Evolutionary conservation across 805 yeast genomes (phyloP).

Genomic region (Yueomyces sp.): DNA sequence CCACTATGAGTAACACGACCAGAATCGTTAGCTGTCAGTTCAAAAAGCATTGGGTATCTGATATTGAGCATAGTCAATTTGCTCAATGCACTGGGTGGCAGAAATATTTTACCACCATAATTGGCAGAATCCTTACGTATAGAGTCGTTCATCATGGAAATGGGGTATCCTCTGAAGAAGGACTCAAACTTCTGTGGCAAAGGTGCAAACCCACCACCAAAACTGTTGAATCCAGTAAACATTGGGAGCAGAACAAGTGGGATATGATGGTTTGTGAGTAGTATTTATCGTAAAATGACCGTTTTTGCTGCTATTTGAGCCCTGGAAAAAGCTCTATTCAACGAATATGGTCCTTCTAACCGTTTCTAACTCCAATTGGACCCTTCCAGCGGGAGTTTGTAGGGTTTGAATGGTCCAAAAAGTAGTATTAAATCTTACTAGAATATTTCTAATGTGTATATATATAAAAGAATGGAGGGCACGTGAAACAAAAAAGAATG

Average conservation of each 20-base stretch:
- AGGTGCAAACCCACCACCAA: constrained; percentile 16
- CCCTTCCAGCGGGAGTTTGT: no score
- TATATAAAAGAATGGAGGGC: no score
- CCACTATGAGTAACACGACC: constrained; percentile 70
- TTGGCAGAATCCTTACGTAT: constrained; percentile 65
- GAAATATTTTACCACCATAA: constrained; percentile 88
- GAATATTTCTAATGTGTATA: no score
- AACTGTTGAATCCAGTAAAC: constrained; percentile 28
- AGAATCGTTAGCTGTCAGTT: constrained; percentile 54
- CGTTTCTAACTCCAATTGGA: no score
- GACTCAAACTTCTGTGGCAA: constrained; percentile 55
- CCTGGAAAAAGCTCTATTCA: neutral
- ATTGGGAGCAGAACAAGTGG: constrained; percentile 2
- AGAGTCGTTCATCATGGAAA: constrained; percentile 75
- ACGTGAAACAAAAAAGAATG: neutral
- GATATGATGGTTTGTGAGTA: neutral
- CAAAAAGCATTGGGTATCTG: constrained; percentile 92
- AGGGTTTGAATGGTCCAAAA: no score
- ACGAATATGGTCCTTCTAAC: no score
- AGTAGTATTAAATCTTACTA: no score
- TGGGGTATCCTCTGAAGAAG: constrained; percentile 84
- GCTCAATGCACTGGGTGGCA: constrained; percentile 87
- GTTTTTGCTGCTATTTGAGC: neutral
- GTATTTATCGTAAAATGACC: neutral
- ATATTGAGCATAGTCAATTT: constrained; percentile 83